Base-by-base conservation (phyloP, 2,329 filamentous ascomycete species). In the Neonectria neomacrospora region DNA sequence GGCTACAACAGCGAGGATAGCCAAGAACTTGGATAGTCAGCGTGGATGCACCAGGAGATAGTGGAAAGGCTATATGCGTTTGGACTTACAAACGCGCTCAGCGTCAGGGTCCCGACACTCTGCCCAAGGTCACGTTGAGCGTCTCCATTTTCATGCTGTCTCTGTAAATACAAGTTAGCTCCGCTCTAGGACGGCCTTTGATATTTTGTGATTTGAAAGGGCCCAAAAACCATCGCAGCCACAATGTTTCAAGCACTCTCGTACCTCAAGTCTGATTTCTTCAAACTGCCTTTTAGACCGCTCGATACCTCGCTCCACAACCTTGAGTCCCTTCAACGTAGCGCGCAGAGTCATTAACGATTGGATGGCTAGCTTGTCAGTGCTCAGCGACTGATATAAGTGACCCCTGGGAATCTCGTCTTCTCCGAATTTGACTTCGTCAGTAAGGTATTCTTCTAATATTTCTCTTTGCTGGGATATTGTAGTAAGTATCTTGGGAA, bases 381-480 rank as follows among this genome's bases (percentile, higher is more conserved):
- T 5, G 18, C 28, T 37, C 1, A 68, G 11, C 10, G 63, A 55
- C 16, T 20, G 26, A 22, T 63, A 67, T 5, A 68, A 18, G 2
- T n/a, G 12, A 1, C 64, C 57, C 11, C 42, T 54, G 1, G 67
- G 66, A 1, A 57, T 10, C 5, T 48, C 53, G 20, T 67, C 30
- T 11, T 10, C 3, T 16, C 16, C 12, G 2, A 62, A 1, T 0
- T 37, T 26, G 2, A 61, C 42, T 1, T 56, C 30, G 1, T 53
- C 1, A 0, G 1, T 1, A 1, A 69, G 23, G 3, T n/a, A n/a
- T n/a, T n/a, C n/a, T n/a, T n/a, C n/a, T n/a, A n/a, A n/a, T n/a
- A n/a, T n/a, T n/a, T n/a, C n/a, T n/a, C n/a, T n/a, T n/a, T n/a
- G 16, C 3, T 7, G 12, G 0, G n/a, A 34, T n/a, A n/a, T n/a